Evolutionary conservation across 139 green algal species (phyloP), one percentile per base, ranked within the genome.

Genomic region (Haematococcus lacustris): DNA sequence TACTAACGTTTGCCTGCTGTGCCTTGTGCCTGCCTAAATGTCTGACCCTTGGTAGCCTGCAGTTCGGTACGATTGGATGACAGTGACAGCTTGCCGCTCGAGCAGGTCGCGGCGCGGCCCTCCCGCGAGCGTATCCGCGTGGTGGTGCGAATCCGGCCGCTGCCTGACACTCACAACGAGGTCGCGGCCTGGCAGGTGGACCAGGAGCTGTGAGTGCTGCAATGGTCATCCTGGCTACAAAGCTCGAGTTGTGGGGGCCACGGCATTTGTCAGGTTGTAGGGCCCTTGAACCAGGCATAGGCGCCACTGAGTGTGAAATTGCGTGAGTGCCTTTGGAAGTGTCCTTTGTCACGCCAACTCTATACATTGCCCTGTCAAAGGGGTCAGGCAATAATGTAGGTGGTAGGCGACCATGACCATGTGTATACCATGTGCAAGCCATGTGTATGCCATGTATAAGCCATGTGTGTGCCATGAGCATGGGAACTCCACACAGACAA

Each of bases 71-170:
- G n/a, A n/a, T n/a, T n/a, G n/a, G n/a, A n/a, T n/a, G n/a, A n/a
- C n/a, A n/a, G n/a, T n/a, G n/a, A n/a, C n/a, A n/a, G n/a, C n/a
- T n/a, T n/a, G n/a, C n/a, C n/a, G n/a, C n/a, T n/a, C n/a, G n/a
- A n/a, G n/a, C n/a, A n/a, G n/a, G n/a, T n/a, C n/a, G n/a, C n/a
- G n/a, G n/a, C n/a, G n/a, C n/a, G n/a, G n/a, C n/a, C n/a, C n/a
- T n/a, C n/a, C n/a, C n/a, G n/a, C n/a, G n/a, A n/a, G n/a, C 65
- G 71, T 0, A 70, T 81, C 5, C 76, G 71, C 0, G 76, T 77
- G 57, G 76, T 71, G n/a, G 59, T 81, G 66, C 65, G 76, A 23
- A 37, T 66, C 3, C 37, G 71, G 37, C 76, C 76, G 43, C 64
- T 77, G 57, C 3, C n/a, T 40, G 32, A 66, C 30, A 7, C n/a